phyloP scores from a whole-genome alignment of 257 asterid genomes.

The Solanum medicagineum region DNA sequence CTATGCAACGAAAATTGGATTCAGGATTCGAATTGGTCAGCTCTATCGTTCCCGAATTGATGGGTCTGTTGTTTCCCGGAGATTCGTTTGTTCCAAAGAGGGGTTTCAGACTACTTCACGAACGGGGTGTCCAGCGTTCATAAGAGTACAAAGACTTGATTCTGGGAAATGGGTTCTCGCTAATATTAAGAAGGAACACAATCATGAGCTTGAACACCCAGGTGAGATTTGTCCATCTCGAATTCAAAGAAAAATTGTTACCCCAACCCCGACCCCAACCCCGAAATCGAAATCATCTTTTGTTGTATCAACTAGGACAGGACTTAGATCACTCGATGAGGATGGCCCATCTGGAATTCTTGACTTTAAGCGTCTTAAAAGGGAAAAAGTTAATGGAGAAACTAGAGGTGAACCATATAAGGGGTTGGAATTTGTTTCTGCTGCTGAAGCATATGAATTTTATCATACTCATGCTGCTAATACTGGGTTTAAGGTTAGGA shows the following conservation, averaged over 20 bases:
- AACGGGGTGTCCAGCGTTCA: slow-evolving; percentile 90
- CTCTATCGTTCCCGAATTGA: slow-evolving; percentile 78
- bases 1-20: slow-evolving; percentile 66
- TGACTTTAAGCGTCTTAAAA: slow-evolving; percentile 61
- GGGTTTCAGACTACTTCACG: slow-evolving; percentile 86
- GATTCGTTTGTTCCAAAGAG: slow-evolving; percentile 85
- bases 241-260: slow-evolving; percentile 43
- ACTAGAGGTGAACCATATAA: slow-evolving; percentile 40
- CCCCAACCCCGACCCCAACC: slow-evolving; percentile 46
- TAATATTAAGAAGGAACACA: slow-evolving; percentile 72
- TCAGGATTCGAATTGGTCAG: slow-evolving; percentile 88
- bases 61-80: slow-evolving; percentile 78
- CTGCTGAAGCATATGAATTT: slow-evolving; percentile 78
- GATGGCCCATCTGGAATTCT: slow-evolving; percentile 43
- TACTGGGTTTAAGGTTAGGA: slow-evolving; percentile 66
- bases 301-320: slow-evolving; percentile 73
- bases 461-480: slow-evolving; percentile 54
- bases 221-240: slow-evolving; percentile 57
- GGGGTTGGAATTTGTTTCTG: slow-evolving; percentile 67
- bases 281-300: slow-evolving; percentile 25
- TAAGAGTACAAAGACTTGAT: slow-evolving; percentile 70
- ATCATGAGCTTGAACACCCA: slow-evolving; percentile 57
- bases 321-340: slow-evolving; percentile 82
- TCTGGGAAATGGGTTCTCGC: slow-evolving; percentile 89
- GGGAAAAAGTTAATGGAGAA: slow-evolving; percentile 42